Conservation (phyloP, 2,329 filamentous ascomycete species). For the Claviceps humidiphila region DNA sequence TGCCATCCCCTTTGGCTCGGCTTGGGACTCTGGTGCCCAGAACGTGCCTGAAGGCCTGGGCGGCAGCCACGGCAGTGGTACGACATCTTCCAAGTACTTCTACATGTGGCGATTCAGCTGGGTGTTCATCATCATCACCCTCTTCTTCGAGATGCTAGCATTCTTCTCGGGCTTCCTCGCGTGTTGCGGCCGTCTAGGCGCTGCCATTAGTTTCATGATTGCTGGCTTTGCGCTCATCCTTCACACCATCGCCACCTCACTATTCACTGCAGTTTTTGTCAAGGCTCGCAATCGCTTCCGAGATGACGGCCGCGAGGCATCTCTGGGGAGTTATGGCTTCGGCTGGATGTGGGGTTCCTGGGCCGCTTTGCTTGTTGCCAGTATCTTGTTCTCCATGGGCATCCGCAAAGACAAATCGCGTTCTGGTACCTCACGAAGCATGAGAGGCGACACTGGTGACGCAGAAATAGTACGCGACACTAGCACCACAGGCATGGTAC, state of each 20-base stretch:
- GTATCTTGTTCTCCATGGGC: slow-evolving; percentile 53
- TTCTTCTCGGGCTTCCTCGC: slow-evolving; percentile 58
- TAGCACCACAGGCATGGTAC: too few species aligned
- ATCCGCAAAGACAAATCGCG: slow-evolving; percentile 33
- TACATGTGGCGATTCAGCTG: slow-evolving; percentile 87
- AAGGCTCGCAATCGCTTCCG: slow-evolving; percentile 55
- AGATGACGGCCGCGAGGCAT: slow-evolving; percentile 38
- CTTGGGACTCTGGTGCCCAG: slow-evolving; percentile 37
- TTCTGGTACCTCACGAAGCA: slow-evolving; percentile 14
- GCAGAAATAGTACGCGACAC: too few species aligned
- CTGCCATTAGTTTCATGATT: slow-evolving; percentile 49
- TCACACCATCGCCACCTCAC: slow-evolving; percentile 48
- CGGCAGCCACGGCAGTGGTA: slow-evolving; percentile 38
- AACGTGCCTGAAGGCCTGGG: slow-evolving; percentile 31
- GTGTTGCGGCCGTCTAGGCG: slow-evolving; percentile 56
- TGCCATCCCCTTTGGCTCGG: slow-evolving; percentile 61
- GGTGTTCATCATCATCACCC: slow-evolving; percentile 74
- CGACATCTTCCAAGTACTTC: slow-evolving; percentile 52
- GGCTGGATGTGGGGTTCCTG: slow-evolving; percentile 67
- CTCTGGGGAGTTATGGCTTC: slow-evolving; percentile 54
- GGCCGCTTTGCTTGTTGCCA: slow-evolving; percentile 51
- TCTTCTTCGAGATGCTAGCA: slow-evolving; percentile 61
- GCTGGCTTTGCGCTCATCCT: slow-evolving; percentile 52
- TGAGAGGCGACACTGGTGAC: too few species aligned
- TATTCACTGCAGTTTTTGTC: slow-evolving; percentile 67